Conservation (phyloP, 2,329 filamentous ascomycete genomes). For the Nothophaeocryptopus gaeumannii region DNA sequence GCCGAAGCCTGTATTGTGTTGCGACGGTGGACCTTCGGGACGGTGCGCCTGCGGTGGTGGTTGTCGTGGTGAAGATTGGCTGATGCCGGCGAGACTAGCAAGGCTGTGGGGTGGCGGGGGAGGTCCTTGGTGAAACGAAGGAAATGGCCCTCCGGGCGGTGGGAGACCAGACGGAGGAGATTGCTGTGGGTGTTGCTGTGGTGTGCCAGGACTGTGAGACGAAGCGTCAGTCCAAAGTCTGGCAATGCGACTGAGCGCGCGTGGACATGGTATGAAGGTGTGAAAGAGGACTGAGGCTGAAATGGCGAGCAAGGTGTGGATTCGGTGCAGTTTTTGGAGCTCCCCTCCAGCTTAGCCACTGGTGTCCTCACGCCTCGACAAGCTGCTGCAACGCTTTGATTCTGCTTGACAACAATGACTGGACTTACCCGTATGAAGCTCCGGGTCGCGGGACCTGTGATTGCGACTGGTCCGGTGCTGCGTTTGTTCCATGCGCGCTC, state of each 20-base stretch:
- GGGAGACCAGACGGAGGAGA: slow-evolving; percentile 34
- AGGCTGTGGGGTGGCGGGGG: slow-evolving; percentile 39
- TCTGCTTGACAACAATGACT: neutral
- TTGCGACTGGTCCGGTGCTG: slow-evolving; percentile 25
- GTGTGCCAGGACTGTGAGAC: slow-evolving; percentile 22
- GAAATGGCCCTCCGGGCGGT: slow-evolving; percentile 38
- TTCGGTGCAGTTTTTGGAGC: too few relatives aligned
- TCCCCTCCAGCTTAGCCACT: too few relatives aligned
- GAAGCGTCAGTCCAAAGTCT: too few relatives aligned
- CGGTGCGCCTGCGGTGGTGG: slow-evolving; percentile 28
- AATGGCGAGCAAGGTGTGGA: too few relatives aligned
- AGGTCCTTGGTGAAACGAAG: slow-evolving; percentile 40
- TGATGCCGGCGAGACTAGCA: slow-evolving; percentile 44
- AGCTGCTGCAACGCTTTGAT: neutral
- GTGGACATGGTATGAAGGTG: too few relatives aligned
- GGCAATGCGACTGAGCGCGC: too few relatives aligned
- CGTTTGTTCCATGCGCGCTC: slow-evolving; percentile 24
- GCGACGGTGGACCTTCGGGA: slow-evolving; percentile 30
- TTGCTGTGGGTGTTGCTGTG: slow-evolving; percentile 33
- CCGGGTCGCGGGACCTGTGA: slow-evolving; percentile 29
- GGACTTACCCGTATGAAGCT: slow-evolving; percentile 31
- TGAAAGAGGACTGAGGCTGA: too few relatives aligned
- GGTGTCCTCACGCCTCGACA: too few relatives aligned
- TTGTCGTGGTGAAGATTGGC: slow-evolving; percentile 44
- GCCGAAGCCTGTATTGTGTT: slow-evolving; percentile 43